phyloP scores from a whole-genome alignment of 2,329 filamentous ascomycete genomes.

The Sordariomycetes sp. region DNA sequence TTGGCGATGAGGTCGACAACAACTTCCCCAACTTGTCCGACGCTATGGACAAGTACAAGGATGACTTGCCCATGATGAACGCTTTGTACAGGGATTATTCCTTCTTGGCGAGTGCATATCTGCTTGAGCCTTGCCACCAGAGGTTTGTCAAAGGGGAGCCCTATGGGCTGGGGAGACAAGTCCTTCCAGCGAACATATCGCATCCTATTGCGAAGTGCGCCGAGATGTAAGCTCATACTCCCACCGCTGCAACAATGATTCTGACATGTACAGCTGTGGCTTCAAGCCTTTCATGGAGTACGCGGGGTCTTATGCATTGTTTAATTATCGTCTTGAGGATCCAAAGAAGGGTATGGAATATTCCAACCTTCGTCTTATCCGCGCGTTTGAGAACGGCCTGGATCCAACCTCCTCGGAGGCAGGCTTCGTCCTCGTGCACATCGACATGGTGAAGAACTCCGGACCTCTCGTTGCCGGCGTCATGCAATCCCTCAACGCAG shows the following conservation, averaged over 20 bases:
- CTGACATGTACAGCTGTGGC: slow-evolving; percentile 36
- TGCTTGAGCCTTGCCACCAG: slow-evolving; percentile 86
- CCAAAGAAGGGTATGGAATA: slow-evolving; percentile 49
- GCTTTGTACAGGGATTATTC: slow-evolving; percentile 87
- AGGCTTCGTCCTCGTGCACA: slow-evolving; percentile 90
- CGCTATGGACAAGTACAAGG: slow-evolving; percentile 60
- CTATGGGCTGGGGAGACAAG: slow-evolving; percentile 70
- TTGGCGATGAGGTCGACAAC: slow-evolving; percentile 66
- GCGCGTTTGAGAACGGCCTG: slow-evolving; percentile 84
- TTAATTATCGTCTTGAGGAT: slow-evolving; percentile 55
- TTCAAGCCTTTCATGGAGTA: slow-evolving; percentile 94
- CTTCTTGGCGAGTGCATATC: slow-evolving; percentile 80
- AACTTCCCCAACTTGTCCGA: slow-evolving; percentile 70
- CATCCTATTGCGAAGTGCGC: slow-evolving; percentile 76
- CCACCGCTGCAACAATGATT: neutral
- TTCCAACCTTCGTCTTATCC: slow-evolving; percentile 70
- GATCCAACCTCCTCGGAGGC: slow-evolving; percentile 84
- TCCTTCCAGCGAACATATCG: slow-evolving; percentile 66
- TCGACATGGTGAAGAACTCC: slow-evolving; percentile 90
- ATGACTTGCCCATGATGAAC: slow-evolving; percentile 72
- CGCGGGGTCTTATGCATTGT: slow-evolving; percentile 59
- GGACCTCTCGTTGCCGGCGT: slow-evolving; percentile 67
- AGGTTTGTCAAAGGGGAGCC: slow-evolving; percentile 58
- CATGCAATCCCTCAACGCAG: slow-evolving; percentile 55
- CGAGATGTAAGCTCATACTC: slow-evolving; percentile 58